phyloP scores from a whole-genome alignment of 495 filamentous ascomycete genomes.

The Staphylotrichum tortipilum region DNA sequence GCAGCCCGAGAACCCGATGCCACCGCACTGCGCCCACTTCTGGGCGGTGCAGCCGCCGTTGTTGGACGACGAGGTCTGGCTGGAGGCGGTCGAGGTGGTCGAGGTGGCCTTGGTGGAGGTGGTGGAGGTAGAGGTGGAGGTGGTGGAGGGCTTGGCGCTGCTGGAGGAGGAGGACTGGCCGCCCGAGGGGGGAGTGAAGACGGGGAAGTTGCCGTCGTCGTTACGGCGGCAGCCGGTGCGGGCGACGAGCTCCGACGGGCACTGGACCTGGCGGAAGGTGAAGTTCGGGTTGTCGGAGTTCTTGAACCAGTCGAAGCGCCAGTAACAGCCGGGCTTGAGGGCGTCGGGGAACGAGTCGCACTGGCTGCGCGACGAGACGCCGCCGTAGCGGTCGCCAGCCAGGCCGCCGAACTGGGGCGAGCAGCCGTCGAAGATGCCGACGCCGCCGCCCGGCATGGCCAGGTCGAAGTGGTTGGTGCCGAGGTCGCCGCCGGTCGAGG shows the following conservation, averaged over 20 bases:
- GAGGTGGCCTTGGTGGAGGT: not conserved
- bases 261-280: conserved; percentile 44
- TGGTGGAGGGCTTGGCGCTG: conserved; percentile 2
- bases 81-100: not conserved
- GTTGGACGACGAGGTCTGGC: not conserved
- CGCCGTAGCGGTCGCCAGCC: conserved; percentile 48
- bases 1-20: conserved; percentile 33
- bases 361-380: conserved; percentile 38
- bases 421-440: conserved; percentile 50
- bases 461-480: conserved; percentile 51
- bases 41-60: conserved; percentile 15
- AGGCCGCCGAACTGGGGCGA: conserved; percentile 44
- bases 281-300: conserved; percentile 49
- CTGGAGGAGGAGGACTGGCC: conserved; percentile 1
- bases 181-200: conserved; percentile 12
- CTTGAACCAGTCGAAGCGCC: conserved; percentile 53
- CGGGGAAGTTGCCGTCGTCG: conserved; percentile 28
- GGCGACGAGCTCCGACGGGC: conserved; percentile 44
- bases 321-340: conserved; percentile 47
- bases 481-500: conserved; percentile 52
- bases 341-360: conserved; percentile 43
- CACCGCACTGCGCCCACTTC: conserved; percentile 40
- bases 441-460: conserved; percentile 50
- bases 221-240: conserved; percentile 39
- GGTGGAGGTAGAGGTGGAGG: not conserved